Conservation (phyloP, 306 rosid genomes). For the Malus asiatica region DNA sequence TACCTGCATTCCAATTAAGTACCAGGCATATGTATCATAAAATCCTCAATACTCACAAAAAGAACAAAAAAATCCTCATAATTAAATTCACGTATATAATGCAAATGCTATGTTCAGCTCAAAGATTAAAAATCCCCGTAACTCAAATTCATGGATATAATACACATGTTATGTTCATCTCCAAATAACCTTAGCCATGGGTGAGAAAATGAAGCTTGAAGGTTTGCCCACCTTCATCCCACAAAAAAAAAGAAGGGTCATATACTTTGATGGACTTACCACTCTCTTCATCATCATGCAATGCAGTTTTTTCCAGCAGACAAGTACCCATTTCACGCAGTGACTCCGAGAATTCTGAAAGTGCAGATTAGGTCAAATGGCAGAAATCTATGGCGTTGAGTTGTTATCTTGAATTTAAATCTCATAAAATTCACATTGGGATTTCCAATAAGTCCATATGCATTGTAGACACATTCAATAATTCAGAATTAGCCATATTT, state of each 20-base stretch:
- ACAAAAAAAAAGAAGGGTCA: background rate
- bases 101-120: background rate
- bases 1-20: constrained; percentile 49
- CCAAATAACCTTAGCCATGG: background rate
- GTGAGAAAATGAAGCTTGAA: background rate
- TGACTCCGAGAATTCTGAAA: constrained; percentile 85
- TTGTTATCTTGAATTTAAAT: background rate
- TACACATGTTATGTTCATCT: background rate
- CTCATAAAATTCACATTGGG: background rate
- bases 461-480: background rate
- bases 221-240: constrained; percentile 29
- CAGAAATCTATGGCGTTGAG: constrained; percentile 2
- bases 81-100: background rate
- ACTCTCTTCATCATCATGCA: constrained; percentile 50
- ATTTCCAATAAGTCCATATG: background rate
- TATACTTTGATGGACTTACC: constrained; percentile 27
- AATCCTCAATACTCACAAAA: constrained; percentile 18
- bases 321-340: constrained; percentile 79
- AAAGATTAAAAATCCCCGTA: background rate
- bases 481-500: background rate
- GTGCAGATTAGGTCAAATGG: background rate
- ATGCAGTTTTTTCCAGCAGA: constrained; percentile 52
- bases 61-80: background rate
- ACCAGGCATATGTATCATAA: constrained; percentile 20
- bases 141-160: background rate